These are phyloP conservation scores for Herpetomonas tarakana DNA, from an alignment of 208 protist species.

Conservation along the genomic window DNA sequence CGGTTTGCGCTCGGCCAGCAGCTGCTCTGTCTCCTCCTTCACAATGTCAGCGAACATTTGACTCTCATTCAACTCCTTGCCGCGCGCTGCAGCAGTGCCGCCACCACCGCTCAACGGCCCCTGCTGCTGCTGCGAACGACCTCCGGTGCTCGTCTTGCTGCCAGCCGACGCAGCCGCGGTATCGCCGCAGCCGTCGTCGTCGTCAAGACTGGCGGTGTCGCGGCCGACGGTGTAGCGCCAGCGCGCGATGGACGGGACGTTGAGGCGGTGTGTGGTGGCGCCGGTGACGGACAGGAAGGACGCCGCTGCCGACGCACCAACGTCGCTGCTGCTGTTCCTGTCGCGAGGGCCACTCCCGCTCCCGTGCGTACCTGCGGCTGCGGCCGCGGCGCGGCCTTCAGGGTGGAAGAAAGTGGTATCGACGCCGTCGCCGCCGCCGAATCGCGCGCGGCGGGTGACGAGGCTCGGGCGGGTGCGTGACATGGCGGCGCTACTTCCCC, in stretches of 20 bases:
- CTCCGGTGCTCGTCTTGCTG: not conserved
- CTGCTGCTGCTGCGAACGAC: too few species aligned
- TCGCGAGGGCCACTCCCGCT: too few species aligned
- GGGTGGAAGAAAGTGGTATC: not conserved
- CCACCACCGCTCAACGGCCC: not conserved
- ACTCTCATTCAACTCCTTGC: conserved; percentile 34
- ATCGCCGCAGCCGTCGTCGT: conserved; percentile 3
- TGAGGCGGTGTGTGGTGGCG: conserved; percentile 63
- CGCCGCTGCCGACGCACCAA: not conserved
- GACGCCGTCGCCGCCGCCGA: conserved; percentile 6
- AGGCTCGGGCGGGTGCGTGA: conserved; percentile 26
- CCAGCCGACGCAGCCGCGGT: conserved; percentile 4
- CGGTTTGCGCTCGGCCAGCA: conserved; percentile 66
- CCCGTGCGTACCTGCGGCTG: not conserved
- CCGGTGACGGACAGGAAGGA: conserved; percentile 5
- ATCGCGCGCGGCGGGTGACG: conserved; percentile 24
- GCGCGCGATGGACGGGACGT: conserved; percentile 53
- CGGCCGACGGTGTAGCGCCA: conserved; percentile 49
- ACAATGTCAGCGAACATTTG: conserved; percentile 62
- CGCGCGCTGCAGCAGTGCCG: conserved; percentile 6
- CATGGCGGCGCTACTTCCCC: conserved; percentile 3
- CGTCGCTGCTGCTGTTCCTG: conserved; percentile 1
- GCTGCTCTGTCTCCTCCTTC: conserved; percentile 58
- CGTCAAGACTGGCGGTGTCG: conserved; percentile 8
- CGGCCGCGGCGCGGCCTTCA: not conserved